Evolutionary conservation across 371 early-diverging fungal genomes (phyloP).

Genomic region (Syncephalastrum monosporum): DNA sequence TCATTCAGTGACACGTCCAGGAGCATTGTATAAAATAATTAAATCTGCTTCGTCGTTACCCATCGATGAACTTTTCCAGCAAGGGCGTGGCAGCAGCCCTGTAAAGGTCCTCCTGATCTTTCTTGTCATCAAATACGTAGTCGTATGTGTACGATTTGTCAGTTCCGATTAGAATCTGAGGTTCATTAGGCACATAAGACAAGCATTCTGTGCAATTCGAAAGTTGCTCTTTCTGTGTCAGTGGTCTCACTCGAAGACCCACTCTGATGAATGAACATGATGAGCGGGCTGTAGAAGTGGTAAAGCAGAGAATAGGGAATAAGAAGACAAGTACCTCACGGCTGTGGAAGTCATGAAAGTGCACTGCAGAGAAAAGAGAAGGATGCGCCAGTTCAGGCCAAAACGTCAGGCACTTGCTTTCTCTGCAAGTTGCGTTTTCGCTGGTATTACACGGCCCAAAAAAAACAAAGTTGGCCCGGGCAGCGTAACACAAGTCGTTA

Average conservation of each 20-base stretch:
- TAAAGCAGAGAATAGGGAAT: background rate
- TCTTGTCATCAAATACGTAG: constrained; percentile 74
- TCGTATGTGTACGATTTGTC: constrained; percentile 87
- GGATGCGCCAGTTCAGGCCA: no score
- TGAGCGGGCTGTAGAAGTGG: background rate
- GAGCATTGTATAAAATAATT: background rate
- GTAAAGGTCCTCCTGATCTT: constrained; percentile 76
- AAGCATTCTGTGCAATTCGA: constrained; percentile 73
- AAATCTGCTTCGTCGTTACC: constrained; percentile 46
- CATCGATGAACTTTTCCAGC: constrained; percentile 84
- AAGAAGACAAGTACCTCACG: constrained; percentile 27
- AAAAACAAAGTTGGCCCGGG: no score
- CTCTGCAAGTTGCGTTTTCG: no score
- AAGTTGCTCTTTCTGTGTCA: constrained; percentile 75
- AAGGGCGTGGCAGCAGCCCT: constrained; percentile 71
- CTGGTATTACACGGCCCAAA: no score
- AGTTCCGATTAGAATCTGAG: constrained; percentile 66
- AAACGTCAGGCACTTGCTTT: no score
- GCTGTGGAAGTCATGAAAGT: constrained; percentile 35
- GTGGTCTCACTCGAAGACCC: constrained; percentile 80
- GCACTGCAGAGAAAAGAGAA: no score
- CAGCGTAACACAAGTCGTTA: no score
- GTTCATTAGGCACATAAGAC: constrained; percentile 64
- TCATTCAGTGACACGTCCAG: background rate
- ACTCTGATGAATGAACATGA: constrained; percentile 51